Evolutionary conservation across 352 stramenopile genomes (phyloP).

Genomic region (Peronosclerospora sorghi): DNA sequence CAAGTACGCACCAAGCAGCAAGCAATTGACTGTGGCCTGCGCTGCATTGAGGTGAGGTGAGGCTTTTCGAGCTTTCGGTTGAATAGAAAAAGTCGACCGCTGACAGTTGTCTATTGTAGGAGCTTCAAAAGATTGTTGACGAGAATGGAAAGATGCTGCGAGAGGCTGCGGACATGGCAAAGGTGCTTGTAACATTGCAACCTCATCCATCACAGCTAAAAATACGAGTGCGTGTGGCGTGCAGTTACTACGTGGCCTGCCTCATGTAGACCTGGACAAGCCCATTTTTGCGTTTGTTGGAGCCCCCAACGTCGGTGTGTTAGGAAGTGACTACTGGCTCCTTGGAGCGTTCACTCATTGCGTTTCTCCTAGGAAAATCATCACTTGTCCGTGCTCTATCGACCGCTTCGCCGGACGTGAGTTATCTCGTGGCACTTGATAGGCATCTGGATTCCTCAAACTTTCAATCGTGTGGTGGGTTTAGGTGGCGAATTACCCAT

Average conservation of each 20-base stretch:
- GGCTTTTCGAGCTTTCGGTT: background rate
- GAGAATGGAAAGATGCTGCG: constrained; percentile 27
- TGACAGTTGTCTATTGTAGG: constrained; percentile 11
- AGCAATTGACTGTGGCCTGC: constrained; percentile 54
- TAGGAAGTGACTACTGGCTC: background rate
- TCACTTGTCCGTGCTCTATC: constrained; percentile 70
- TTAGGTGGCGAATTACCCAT: constrained; percentile 81
- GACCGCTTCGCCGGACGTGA: constrained; percentile 70
- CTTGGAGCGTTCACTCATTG: too few species aligned
- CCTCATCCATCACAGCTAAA: background rate
- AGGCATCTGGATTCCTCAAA: too few species aligned
- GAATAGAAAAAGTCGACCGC: background rate
- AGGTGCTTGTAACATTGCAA: constrained; percentile 17
- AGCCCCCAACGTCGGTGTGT: constrained; percentile 70
- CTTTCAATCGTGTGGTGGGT: too few species aligned
- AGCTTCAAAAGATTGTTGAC: constrained; percentile 38
- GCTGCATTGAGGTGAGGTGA: constrained; percentile 51
- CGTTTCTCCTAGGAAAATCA: constrained; percentile 59
- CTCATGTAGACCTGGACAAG: constrained; percentile 66
- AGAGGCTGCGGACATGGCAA: constrained; percentile 48
- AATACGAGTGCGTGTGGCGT: background rate
- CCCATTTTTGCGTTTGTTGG: constrained; percentile 81
- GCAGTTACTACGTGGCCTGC: constrained; percentile 59
- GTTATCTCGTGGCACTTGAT: background rate
- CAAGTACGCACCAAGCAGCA: constrained; percentile 70